These are phyloP conservation scores for Mycena citricolor DNA, from an alignment of 1,284 basidiomycete genomes.

Conservation along the genomic window DNA sequence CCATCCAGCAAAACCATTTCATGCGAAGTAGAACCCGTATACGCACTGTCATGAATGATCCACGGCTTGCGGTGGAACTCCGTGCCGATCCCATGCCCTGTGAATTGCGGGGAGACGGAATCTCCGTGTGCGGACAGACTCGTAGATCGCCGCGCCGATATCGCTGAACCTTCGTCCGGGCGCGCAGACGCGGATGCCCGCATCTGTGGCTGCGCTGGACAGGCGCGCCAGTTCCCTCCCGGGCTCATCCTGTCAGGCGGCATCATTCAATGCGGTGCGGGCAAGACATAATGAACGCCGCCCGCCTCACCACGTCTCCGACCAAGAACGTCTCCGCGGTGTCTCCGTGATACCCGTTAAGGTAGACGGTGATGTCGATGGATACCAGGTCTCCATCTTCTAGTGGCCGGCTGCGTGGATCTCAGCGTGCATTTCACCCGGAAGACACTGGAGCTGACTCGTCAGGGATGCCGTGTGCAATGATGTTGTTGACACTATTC, in stretches of 20 bases:
- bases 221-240: conserved; percentile 64
- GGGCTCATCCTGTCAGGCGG: conserved; percentile 52
- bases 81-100: conserved; percentile 85
- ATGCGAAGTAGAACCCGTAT: not conserved
- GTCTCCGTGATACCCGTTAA: conserved; percentile 83
- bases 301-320: conserved; percentile 74
- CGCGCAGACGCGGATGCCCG: conserved; percentile 74
- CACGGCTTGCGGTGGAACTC: conserved; percentile 84
- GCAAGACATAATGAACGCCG: conserved; percentile 21
- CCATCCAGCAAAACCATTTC: too few relatives aligned
- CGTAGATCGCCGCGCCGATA: conserved; percentile 79
- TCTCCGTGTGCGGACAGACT: conserved; percentile 38
- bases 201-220: conserved; percentile 67
- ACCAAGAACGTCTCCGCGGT: conserved; percentile 82
- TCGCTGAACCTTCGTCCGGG: conserved; percentile 71
- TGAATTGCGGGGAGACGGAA: conserved; percentile 75
- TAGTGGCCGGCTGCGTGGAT: conserved; percentile 61
- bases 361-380: conserved; percentile 80
- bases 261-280: not conserved
- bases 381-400: conserved; percentile 83
- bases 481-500: conserved; percentile 77
- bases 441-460: conserved; percentile 49
- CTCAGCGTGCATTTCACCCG: not conserved
- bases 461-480: conserved; percentile 87
- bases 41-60: conserved; percentile 65